These are phyloP conservation scores for Pugionium cornutum DNA, from an alignment of 345 rosid species.

Conservation along the genomic window DNA sequence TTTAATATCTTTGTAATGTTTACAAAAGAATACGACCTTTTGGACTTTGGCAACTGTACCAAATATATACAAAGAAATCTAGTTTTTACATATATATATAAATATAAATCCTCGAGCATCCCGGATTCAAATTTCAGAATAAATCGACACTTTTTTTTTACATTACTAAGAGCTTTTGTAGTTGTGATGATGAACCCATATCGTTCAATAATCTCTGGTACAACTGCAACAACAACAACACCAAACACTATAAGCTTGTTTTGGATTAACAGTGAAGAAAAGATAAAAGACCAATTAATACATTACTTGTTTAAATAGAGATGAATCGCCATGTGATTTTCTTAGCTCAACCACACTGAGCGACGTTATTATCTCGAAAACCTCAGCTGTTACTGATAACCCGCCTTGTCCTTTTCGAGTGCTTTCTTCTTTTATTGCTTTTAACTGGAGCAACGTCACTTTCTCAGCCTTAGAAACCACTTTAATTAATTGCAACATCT, in stretches of 20 bases:
- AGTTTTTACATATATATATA: too few relatives aligned
- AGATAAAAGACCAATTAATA: neutral
- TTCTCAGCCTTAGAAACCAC: constrained; percentile 3
- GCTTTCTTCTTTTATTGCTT: constrained; percentile 56
- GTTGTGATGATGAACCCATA: constrained; percentile 44
- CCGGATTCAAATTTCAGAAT: too few relatives aligned
- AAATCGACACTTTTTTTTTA: too few relatives aligned
- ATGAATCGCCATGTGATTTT: constrained; percentile 73
- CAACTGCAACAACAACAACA: constrained; percentile 51
- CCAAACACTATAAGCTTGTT: neutral
- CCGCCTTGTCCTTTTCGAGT: constrained; percentile 36
- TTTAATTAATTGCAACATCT: constrained; percentile 9
- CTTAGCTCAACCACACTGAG: constrained; percentile 69
- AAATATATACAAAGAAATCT: too few relatives aligned
- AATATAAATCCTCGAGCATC: too few relatives aligned
- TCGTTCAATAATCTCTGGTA: constrained; percentile 61
- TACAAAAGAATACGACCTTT: too few relatives aligned
- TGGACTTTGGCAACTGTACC: too few relatives aligned
- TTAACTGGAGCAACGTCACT: constrained; percentile 50
- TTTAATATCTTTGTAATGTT: too few relatives aligned
- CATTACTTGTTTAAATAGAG: constrained; percentile 68
- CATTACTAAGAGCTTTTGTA: constrained; percentile 18
- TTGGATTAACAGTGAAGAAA: neutral
- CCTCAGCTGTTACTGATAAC: constrained; percentile 76
- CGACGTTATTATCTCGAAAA: constrained; percentile 70